These are phyloP conservation scores for Olyra latifolia DNA, from an alignment of 176 grass and related monocot genomes.

Conservation along the genomic window DNA sequence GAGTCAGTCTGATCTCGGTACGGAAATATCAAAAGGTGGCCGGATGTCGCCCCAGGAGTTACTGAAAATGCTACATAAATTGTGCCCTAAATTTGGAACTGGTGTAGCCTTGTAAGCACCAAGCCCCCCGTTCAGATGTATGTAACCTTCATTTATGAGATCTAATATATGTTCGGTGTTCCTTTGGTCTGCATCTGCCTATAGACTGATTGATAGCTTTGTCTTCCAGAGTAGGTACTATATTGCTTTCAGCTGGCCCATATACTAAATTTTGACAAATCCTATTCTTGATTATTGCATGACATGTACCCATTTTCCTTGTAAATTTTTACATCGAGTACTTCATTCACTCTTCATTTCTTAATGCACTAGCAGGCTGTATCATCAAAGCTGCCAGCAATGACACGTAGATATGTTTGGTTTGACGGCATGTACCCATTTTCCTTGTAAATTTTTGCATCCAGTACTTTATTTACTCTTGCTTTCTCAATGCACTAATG, in stretches of 20 bases:
- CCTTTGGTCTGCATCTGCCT: background rate
- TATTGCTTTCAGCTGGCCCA: background rate
- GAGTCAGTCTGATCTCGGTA: constrained; percentile 26
- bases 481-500: constrained; percentile 14
- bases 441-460: background rate
- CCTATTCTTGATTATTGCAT: background rate
- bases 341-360: background rate
- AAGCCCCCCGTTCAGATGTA: background rate
- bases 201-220: background rate
- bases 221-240: background rate
- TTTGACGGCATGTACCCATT: background rate
- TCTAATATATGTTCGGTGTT: constrained; percentile 13
- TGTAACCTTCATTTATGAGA: constrained; percentile 21
- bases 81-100: constrained; percentile 27
- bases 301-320: background rate
- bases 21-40: background rate
- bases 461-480: background rate
- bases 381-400: background rate
- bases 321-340: background rate
- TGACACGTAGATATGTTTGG: too few species aligned
- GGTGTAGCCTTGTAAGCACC: background rate
- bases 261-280: background rate
- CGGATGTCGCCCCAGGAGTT: background rate
- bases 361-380: background rate
- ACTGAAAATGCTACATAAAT: constrained; percentile 23